Percentiles rank a stretch among this genome's conserved stretches.
These are phyloP conservation scores for Actinomucor elegans DNA, from an alignment of 371 early-diverging fungal genomes.

Conservation along the genomic window DNA sequence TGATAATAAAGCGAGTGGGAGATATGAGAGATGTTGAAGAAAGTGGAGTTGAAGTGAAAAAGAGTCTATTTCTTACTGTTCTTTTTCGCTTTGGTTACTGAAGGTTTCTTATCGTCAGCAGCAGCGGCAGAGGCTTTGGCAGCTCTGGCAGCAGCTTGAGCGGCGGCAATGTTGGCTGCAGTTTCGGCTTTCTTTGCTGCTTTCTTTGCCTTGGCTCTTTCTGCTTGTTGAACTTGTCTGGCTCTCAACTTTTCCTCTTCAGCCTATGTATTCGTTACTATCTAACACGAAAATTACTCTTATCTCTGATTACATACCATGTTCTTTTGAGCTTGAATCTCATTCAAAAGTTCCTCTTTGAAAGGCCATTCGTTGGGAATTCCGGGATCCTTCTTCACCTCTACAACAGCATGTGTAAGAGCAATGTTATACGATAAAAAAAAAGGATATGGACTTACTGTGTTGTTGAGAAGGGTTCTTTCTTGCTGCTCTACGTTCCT, in stretches of 20 bases:
- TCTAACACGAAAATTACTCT: background rate
- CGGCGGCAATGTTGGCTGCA: conserved; percentile 17
- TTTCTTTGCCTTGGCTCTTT: conserved; percentile 23
- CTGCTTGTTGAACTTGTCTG: conserved; percentile 21
- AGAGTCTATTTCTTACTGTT: conserved; percentile 7
- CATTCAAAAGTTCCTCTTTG: conserved; percentile 51
- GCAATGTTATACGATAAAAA: too few relatives aligned
- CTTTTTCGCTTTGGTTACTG: too few relatives aligned
- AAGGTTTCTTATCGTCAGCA: background rate
- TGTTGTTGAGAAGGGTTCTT: conserved; percentile 57
- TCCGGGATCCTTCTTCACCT: conserved; percentile 50
- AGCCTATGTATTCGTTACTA: conserved; percentile 12
- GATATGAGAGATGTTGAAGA: conserved; percentile 1
- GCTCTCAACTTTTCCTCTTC: conserved; percentile 28
- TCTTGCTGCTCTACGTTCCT: conserved; percentile 70
- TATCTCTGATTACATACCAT: conserved; percentile 13
- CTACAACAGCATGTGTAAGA: too few relatives aligned
- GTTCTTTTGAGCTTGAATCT: conserved; percentile 50
- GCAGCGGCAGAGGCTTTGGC: conserved; percentile 1
- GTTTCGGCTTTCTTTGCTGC: conserved; percentile 20
- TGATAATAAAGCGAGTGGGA: background rate
- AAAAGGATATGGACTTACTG: too few relatives aligned
- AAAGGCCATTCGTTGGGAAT: conserved; percentile 56
- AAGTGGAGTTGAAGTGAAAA: too few relatives aligned
- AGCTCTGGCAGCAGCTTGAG: conserved; percentile 10